A percentile compares a stretch with the other conserved stretches of the same genome.
Evolutionary conservation across 1,139 yeast species (phyloP).

Genomic region (Diutina pseudorugosa): DNA sequence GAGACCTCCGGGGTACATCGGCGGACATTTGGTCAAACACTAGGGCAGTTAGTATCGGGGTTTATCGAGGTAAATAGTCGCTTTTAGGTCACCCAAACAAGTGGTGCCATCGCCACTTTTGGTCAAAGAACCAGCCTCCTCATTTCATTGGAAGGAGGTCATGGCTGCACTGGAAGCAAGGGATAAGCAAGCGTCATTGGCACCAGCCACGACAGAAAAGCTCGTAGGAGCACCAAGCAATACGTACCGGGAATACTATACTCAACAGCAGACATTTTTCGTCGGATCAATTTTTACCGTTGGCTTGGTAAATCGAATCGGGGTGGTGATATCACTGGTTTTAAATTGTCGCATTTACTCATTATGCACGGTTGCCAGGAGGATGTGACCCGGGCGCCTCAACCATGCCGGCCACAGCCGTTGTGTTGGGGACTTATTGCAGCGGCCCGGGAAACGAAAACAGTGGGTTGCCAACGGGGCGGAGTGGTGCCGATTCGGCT

Average conservation of each 20-base stretch:
- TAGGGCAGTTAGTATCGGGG: background rate
- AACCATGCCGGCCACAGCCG: background rate
- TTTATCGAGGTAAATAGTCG: background rate
- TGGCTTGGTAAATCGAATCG: slow-evolving; percentile 2
- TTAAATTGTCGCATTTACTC: background rate
- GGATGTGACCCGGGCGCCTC: background rate
- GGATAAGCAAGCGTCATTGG: background rate
- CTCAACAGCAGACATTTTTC: slow-evolving; percentile 4
- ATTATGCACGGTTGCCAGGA: background rate
- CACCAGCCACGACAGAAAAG: background rate
- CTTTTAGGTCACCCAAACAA: too few relatives aligned
- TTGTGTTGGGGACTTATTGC: background rate
- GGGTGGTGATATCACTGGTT: background rate
- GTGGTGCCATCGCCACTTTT: too few relatives aligned
- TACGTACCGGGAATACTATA: slow-evolving; percentile 11
- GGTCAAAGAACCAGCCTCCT: background rate
- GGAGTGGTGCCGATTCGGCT: too few relatives aligned
- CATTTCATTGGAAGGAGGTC: background rate
- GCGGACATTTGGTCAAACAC: slow-evolving; percentile 6
- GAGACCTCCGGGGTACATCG: slow-evolving; percentile 9
- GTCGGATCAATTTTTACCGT: too few relatives aligned
- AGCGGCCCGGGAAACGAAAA: too few relatives aligned
- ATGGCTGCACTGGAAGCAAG: background rate
- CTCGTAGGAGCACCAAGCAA: background rate
- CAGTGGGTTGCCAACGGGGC: too few relatives aligned